Conservation (phyloP, 2,329 filamentous ascomycete species). For the Tolypocladium sp. region DNA sequence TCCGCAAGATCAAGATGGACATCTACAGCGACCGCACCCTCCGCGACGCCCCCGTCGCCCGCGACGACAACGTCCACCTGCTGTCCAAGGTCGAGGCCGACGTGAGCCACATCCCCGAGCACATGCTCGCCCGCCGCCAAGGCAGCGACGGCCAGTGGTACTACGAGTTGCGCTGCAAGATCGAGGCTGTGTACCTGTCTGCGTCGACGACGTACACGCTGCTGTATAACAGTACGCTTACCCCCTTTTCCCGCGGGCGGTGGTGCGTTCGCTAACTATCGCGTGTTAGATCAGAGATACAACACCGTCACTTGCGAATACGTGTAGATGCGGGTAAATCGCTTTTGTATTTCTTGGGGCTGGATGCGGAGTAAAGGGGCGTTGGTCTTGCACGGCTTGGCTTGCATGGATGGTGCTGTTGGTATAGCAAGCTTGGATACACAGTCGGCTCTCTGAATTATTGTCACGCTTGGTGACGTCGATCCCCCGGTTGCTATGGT, state of each 20-base stretch:
- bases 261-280: slow-evolving; percentile 8
- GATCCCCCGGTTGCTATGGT: not conserved
- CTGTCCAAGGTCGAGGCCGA: slow-evolving; percentile 30
- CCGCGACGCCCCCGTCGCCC: slow-evolving; percentile 22
- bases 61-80: slow-evolving; percentile 25
- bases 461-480: too few species aligned
- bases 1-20: slow-evolving; percentile 22
- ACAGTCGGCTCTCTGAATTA: not conserved
- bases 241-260: not conserved
- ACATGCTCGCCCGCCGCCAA: slow-evolving; percentile 18
- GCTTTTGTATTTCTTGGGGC: not conserved
- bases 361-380: not conserved
- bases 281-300: slow-evolving; percentile 25
- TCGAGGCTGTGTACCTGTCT: slow-evolving; percentile 32
- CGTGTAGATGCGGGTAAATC: slow-evolving; percentile 15
- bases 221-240: slow-evolving; percentile 28
- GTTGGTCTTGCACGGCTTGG: not conserved
- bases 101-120: slow-evolving; percentile 29
- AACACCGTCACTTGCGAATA: slow-evolving; percentile 33
- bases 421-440: not conserved
- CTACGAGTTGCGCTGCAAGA: slow-evolving; percentile 27
- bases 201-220: slow-evolving; percentile 33
- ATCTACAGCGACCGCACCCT: slow-evolving; percentile 24
- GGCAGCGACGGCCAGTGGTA: slow-evolving; percentile 29
- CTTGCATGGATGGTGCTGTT: not conserved